phyloP scores from a whole-genome alignment of 306 rosid species.

The Ormosia emarginata region DNA sequence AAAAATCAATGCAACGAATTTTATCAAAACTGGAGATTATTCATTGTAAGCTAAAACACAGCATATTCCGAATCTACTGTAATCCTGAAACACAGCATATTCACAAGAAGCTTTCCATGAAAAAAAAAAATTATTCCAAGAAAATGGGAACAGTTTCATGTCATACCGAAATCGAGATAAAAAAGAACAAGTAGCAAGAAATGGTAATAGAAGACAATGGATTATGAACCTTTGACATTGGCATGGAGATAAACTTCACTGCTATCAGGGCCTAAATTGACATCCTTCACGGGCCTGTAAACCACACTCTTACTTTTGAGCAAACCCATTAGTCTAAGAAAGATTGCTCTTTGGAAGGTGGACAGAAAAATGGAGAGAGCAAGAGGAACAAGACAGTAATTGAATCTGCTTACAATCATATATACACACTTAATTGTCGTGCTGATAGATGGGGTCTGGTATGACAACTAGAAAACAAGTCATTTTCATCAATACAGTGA shows the following conservation, averaged over 20 bases:
- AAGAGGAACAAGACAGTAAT: not conserved
- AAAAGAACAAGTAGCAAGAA: not conserved
- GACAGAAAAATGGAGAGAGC: not conserved
- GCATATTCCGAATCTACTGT: not conserved
- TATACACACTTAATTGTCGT: not conserved
- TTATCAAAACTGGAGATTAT: not conserved
- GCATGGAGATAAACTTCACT: constrained; percentile 67
- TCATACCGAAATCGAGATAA: not conserved
- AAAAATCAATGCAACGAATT: not conserved
- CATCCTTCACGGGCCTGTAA: constrained; percentile 53
- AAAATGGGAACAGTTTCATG: not conserved
- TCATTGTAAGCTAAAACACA: not conserved
- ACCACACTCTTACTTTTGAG: constrained; percentile 41
- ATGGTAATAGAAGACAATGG: not conserved
- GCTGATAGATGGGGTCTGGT: not conserved
- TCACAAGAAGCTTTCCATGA: not conserved
- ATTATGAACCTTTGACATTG: constrained; percentile 68
- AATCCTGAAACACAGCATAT: not conserved
- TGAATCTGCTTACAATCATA: not conserved
- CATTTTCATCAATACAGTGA: constrained; percentile 21
- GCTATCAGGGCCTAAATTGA: constrained; percentile 58
- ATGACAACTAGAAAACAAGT: constrained; percentile 24
- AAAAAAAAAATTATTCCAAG: not conserved
- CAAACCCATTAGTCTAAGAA: constrained; percentile 40
- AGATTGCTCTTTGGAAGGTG: not conserved